Percentiles rank a stretch among this genome's conserved stretches.
These are phyloP conservation scores for Moricandia moricandioides DNA, from an alignment of 345 rosid genomes.

Conservation along the genomic window DNA sequence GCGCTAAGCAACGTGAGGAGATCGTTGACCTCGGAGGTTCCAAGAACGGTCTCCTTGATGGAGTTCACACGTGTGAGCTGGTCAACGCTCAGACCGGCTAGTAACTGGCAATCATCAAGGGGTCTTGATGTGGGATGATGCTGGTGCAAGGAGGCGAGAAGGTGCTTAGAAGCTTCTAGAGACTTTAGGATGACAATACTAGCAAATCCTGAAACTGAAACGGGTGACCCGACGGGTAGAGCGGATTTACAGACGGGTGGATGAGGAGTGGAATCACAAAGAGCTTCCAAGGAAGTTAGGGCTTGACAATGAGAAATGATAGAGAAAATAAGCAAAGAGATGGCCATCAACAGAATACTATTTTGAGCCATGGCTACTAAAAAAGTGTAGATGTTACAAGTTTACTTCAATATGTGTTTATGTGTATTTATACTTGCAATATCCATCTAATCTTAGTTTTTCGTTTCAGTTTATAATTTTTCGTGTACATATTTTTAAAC, in stretches of 20 bases:
- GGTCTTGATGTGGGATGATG: slow-evolving; percentile 13
- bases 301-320: slow-evolving; percentile 6
- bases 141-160: slow-evolving; percentile 2
- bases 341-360: neutral
- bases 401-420: neutral
- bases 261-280: slow-evolving; percentile 24
- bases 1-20: slow-evolving; percentile 37
- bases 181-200: slow-evolving; percentile 19
- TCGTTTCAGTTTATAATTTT: neutral
- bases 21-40: slow-evolving; percentile 12
- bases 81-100: slow-evolving; percentile 28
- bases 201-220: neutral
- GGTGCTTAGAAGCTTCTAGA: slow-evolving; percentile 15
- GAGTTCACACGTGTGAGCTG: slow-evolving; percentile 14
- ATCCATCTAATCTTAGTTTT: neutral
- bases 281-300: slow-evolving; percentile 2
- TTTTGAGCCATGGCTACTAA: slow-evolving; percentile 22
- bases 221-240: slow-evolving; percentile 4
- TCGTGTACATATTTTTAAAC: neutral
- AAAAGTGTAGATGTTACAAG: neutral
- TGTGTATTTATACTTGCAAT: slow-evolving; percentile 9
- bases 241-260: slow-evolving; percentile 24
- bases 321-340: slow-evolving; percentile 4
- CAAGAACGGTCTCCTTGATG: neutral
- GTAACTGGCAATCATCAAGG: slow-evolving; percentile 33